Conservation (phyloP, 2,329 filamentous ascomycete species). For the Dactylonectria macrodidyma region DNA sequence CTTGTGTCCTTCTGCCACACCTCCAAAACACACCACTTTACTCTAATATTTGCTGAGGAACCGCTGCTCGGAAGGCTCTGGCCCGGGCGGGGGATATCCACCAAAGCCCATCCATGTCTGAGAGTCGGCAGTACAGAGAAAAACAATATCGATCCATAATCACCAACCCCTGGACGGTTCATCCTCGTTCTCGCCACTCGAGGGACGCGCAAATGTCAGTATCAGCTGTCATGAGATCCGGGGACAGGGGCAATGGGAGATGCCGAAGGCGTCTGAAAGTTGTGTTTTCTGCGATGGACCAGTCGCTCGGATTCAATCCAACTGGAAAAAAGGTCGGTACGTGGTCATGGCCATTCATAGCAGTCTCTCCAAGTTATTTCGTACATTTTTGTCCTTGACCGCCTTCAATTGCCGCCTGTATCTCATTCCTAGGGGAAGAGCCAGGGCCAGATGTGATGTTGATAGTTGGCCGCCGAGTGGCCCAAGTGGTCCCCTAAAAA, state of each 20-base stretch:
- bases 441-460: constrained; percentile 12
- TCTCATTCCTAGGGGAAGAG: neutral
- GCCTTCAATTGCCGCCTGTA: constrained; percentile 28
- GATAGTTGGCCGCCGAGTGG: constrained; percentile 37
- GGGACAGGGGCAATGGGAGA: constrained; percentile 28
- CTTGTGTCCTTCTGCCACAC: constrained; percentile 26
- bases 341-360: neutral
- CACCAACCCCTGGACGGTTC: constrained; percentile 11
- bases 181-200: constrained; percentile 35
- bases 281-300: neutral
- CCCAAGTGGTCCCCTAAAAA: constrained; percentile 42
- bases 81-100: constrained; percentile 32
- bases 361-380: constrained; percentile 1
- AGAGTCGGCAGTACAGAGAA: constrained; percentile 29
- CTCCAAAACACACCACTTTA: constrained; percentile 41
- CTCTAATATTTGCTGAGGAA: constrained; percentile 15
- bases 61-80: constrained; percentile 33
- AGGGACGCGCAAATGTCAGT: constrained; percentile 41
- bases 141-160: constrained; percentile 30
- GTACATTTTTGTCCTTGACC: constrained; percentile 7
- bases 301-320: constrained; percentile 10
- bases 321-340: neutral
- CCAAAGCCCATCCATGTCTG: neutral
- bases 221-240: constrained; percentile 44
- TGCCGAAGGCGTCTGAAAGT: constrained; percentile 4